Conservation (phyloP, 306 rosid genomes). For the Luffa aegyptiaca region DNA sequence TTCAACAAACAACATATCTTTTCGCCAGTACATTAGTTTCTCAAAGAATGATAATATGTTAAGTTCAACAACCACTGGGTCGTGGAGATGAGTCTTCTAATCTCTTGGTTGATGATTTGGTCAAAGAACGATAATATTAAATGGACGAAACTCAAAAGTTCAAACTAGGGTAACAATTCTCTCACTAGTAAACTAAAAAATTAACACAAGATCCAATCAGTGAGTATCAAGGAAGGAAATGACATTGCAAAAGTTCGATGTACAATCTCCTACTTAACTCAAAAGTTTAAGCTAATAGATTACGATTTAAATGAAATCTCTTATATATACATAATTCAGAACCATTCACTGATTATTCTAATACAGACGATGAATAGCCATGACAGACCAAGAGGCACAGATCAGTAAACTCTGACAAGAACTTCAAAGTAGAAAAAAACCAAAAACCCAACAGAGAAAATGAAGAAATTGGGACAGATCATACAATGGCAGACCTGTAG, state of each 20-base stretch:
- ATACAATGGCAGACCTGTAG: conserved; percentile 39
- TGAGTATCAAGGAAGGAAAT: background rate
- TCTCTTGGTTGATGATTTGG: no score
- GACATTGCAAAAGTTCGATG: background rate
- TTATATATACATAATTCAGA: background rate
- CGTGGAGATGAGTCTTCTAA: no score
- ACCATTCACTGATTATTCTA: background rate
- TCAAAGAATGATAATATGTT: background rate
- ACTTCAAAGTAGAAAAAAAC: conserved; percentile 14
- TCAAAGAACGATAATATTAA: background rate
- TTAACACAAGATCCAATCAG: background rate
- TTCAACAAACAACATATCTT: background rate
- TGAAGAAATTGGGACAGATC: background rate
- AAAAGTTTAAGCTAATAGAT: background rate
- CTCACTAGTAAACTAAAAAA: no score
- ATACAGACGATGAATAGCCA: background rate
- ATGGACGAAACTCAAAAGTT: background rate
- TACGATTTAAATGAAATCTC: background rate
- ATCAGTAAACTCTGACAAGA: conserved; percentile 6
- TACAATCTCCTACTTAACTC: background rate
- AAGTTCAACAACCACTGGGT: no score
- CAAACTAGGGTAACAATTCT: background rate
- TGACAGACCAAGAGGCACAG: background rate
- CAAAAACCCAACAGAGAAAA: conserved; percentile 4
- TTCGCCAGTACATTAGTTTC: background rate